phyloP scores from a whole-genome alignment of 2,329 filamentous ascomycete species.

The Chalaropsis ovoidea region DNA sequence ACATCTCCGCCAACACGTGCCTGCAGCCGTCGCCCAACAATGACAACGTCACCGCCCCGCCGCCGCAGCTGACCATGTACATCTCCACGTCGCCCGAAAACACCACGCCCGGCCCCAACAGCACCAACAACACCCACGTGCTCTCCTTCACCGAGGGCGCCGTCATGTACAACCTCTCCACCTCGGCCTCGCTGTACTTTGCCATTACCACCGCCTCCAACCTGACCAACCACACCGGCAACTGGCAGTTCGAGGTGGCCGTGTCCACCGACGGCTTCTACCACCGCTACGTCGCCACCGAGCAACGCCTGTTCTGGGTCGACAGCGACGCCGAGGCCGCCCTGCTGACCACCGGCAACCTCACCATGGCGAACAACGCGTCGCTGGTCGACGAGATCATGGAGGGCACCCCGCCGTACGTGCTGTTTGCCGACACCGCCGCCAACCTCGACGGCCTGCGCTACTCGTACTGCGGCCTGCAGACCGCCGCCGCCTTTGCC shows the following conservation, averaged over 20 bases:
- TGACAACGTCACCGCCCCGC: conserved; percentile 28
- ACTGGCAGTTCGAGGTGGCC: conserved; percentile 72
- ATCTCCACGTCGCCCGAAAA: conserved; percentile 58
- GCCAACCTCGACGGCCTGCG: conserved; percentile 56
- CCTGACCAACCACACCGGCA: conserved; percentile 48
- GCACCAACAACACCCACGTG: conserved; percentile 29
- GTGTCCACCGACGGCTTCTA: conserved; percentile 72
- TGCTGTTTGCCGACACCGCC: conserved; percentile 64
- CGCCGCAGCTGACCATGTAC: conserved; percentile 69
- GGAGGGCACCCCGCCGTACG: conserved; percentile 51
- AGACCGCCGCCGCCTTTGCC: conserved; percentile 52
- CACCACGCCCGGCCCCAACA: conserved; percentile 54
- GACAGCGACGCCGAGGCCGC: conserved; percentile 75
- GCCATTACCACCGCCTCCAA: conserved; percentile 61
- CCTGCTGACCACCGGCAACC: conserved; percentile 65
- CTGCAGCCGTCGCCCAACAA: conserved; percentile 49
- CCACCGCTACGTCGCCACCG: conserved; percentile 48
- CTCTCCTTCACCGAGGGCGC: conserved; percentile 57
- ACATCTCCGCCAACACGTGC: conserved; percentile 80
- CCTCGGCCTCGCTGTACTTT: conserved; percentile 62
- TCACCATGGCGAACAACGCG: conserved; percentile 49
- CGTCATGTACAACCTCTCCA: conserved; percentile 51
- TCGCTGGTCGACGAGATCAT: conserved; percentile 39
- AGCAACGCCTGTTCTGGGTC: conserved; percentile 55
- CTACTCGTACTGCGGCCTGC: conserved; percentile 73